These are phyloP conservation scores for Paecilomyces formosus DNA, from an alignment of 2,329 filamentous ascomycete genomes.

Conservation along the genomic window DNA sequence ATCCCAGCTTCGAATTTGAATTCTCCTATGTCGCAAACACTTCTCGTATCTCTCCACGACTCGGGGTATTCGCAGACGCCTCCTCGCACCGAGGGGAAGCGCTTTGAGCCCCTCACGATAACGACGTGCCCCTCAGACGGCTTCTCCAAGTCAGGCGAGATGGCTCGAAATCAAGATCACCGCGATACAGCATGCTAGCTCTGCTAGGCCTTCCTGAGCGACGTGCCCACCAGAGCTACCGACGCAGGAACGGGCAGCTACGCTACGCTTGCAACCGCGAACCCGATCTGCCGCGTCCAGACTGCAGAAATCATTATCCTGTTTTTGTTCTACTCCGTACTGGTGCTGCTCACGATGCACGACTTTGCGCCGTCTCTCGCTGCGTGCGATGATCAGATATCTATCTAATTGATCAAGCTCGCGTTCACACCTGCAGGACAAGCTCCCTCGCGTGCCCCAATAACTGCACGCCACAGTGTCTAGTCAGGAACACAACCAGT, in stretches of 20 bases:
- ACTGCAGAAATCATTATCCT: neutral
- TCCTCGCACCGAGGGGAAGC: neutral
- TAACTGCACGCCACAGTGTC: neutral
- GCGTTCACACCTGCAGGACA: neutral
- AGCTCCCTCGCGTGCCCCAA: neutral
- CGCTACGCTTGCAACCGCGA: neutral
- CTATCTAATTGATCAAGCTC: neutral
- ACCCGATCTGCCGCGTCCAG: neutral
- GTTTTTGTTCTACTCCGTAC: too few species aligned
- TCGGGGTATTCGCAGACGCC: neutral
- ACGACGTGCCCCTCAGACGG: neutral
- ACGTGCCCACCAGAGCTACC: neutral
- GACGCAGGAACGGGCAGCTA: neutral
- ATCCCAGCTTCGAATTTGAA: too few species aligned
- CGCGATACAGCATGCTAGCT: neutral
- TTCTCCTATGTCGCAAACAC: too few species aligned
- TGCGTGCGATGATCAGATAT: neutral
- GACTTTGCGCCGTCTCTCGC: neutral
- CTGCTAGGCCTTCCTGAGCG: neutral
- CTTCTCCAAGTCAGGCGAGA: neutral
- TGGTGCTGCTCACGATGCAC: neutral
- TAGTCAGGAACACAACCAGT: neutral
- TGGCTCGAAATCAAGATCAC: neutral
- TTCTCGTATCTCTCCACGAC: neutral
- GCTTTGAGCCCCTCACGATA: neutral